A percentile compares a stretch with the other conserved stretches of the same genome.
Conservation (phyloP, 208 protist genomes). For the Acanthamoeba divionensis region DNA sequence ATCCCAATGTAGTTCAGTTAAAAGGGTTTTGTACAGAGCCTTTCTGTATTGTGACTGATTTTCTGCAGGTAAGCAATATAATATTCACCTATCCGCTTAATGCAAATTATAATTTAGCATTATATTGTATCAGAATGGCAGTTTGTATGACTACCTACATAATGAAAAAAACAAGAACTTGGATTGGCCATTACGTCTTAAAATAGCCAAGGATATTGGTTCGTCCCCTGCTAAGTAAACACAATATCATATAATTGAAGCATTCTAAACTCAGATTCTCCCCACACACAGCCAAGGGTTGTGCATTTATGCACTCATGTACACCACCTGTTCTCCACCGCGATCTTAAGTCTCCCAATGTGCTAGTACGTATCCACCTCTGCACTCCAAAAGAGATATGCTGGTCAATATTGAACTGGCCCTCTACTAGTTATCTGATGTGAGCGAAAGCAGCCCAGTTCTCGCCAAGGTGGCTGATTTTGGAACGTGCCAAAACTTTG, state of each 20-base stretch:
- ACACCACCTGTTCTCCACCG: constrained; percentile 26
- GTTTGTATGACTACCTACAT: background rate
- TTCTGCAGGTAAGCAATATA: background rate
- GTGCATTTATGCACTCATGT: background rate
- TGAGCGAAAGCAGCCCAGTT: background rate
- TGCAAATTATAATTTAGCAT: too few relatives aligned
- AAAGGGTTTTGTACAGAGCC: background rate
- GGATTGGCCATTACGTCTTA: background rate
- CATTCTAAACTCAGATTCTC: too few relatives aligned
- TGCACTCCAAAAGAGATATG: background rate
- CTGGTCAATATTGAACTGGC: too few relatives aligned
- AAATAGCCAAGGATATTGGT: background rate
- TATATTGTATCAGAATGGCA: background rate
- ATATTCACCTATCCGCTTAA: too few relatives aligned
- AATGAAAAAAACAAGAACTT: background rate
- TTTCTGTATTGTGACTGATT: background rate
- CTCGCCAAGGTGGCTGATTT: background rate
- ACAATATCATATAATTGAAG: too few relatives aligned
- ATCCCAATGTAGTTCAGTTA: background rate
- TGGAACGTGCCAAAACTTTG: background rate
- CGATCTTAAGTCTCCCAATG: constrained; percentile 46
- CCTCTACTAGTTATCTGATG: too few relatives aligned
- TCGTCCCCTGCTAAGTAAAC: too few relatives aligned
- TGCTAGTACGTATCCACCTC: background rate
- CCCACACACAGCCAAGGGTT: background rate